A percentile compares a stretch with the other conserved stretches of the same genome.
These are phyloP conservation scores for Pulveroboletus sp. DNA, from an alignment of 768 basidiomycete species.

Conservation along the genomic window DNA sequence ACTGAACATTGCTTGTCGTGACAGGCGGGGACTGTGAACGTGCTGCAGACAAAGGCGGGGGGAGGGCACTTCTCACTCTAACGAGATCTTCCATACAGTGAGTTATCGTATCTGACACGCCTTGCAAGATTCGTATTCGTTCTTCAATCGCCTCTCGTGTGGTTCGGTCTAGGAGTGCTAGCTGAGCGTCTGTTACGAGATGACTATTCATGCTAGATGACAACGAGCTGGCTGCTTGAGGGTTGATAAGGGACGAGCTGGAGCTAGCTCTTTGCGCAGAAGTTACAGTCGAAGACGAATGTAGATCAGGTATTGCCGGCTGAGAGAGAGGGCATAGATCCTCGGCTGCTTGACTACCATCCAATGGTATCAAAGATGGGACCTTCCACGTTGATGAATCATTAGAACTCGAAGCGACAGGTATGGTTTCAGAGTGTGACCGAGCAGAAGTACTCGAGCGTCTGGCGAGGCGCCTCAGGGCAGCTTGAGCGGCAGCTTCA, in stretches of 20 bases:
- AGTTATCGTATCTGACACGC: slow-evolving; percentile 69
- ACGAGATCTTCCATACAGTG: slow-evolving; percentile 76
- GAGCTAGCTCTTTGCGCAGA: neutral
- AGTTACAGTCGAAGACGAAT: slow-evolving; percentile 5
- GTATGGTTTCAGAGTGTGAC: slow-evolving; percentile 5
- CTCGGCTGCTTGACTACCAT: slow-evolving; percentile 3
- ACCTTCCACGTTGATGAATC: slow-evolving; percentile 19
- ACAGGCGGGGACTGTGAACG: slow-evolving; percentile 6
- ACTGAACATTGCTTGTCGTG: slow-evolving; percentile 6
- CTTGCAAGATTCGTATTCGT: slow-evolving; percentile 70
- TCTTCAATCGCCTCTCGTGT: slow-evolving; percentile 85
- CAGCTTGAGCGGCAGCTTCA: slow-evolving; percentile 64
- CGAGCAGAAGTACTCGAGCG: slow-evolving; percentile 10
- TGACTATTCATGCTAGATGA: slow-evolving; percentile 34
- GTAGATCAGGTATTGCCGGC: slow-evolving; percentile 2
- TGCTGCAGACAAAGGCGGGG: slow-evolving; percentile 29
- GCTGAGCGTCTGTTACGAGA: slow-evolving; percentile 45
- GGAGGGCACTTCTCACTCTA: slow-evolving; percentile 67
- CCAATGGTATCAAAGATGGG: slow-evolving; percentile 25
- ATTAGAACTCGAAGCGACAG: slow-evolving; percentile 3
- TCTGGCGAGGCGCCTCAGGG: slow-evolving; percentile 46
- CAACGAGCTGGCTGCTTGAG: slow-evolving; percentile 1
- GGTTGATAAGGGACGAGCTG: neutral
- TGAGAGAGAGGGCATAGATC: neutral
- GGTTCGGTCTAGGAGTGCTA: slow-evolving; percentile 56